Base-by-base conservation (phyloP, 2,329 filamentous ascomycete genomes). In the Fusarium haematococcum region DNA sequence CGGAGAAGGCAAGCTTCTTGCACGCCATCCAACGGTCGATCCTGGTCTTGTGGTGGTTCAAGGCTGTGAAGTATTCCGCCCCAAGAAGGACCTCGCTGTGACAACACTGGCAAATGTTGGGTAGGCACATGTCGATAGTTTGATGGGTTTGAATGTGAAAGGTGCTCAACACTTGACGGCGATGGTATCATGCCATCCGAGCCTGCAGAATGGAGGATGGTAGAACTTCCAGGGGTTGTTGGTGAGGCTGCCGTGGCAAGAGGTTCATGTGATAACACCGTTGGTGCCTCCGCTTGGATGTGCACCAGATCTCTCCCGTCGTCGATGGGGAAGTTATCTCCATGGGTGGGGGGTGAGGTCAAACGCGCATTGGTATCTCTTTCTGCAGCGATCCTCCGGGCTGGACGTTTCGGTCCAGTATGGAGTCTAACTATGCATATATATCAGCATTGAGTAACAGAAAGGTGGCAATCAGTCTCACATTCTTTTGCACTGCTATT, bases 401-500 rank as follows among this genome's bases (percentile, higher is more conserved):
- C 57, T 0, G 54, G 50, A 0, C 58, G 69, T 1, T 35, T 65
- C 7, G 71, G 66, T 0, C 68, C 73, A 10, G 73, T 77, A 18
- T 77, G 75, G 1, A 77, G 63, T 1, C 75, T 75, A 4, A 77
- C 75, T 77, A 11, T 4, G 0, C 0, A 7, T 2, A 0, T 59
- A n/a, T 16, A 32, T 5, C 6, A 8, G 6, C 6, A 7, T 18
- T 14, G 14, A 1, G 6, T 1, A 2, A 3, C 1, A 5, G 2
- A 1, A 0, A 2, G 0, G 23, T 30, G 8, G 3, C 2, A 14
- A 8, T 18, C 6, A 3, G 0, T 37, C 67, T 27, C 56, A 71
- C 69, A 77, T 37, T 77, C 75, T n/a, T 65, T 76, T 0, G 71
- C 75, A 48, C 32, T 77, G 6, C 75, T 76, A 8, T 66, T 77